Conservation (phyloP, 305 asterid species). For the Ajuga reptans region DNA sequence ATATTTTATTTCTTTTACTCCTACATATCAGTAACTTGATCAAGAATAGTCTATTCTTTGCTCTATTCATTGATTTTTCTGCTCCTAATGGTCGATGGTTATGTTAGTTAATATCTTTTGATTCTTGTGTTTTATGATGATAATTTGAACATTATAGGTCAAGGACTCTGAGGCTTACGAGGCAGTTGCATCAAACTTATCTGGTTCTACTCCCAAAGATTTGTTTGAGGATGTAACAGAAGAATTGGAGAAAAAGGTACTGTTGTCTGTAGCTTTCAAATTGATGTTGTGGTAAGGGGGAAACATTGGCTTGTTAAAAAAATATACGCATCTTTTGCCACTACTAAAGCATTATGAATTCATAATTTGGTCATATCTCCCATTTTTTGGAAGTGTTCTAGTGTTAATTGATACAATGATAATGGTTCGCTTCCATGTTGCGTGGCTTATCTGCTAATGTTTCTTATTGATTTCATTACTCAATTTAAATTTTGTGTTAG, state of each 20-base stretch:
- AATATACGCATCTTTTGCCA: not conserved
- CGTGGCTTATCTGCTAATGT: not conserved
- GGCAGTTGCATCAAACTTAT: slow-evolving; percentile 67
- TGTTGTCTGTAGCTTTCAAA: not conserved
- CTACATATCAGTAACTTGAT: not conserved
- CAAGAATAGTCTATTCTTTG: slow-evolving; percentile 4
- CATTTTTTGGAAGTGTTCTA: not conserved
- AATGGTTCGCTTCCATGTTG: not conserved
- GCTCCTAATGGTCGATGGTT: not conserved
- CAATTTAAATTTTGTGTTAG: not conserved
- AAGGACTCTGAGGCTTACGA: slow-evolving; percentile 72
- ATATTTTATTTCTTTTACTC: slow-evolving; percentile 14
- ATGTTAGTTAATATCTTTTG: not conserved
- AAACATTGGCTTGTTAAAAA: not conserved
- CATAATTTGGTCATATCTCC: not conserved
- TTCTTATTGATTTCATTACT: not conserved
- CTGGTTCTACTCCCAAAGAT: slow-evolving; percentile 92
- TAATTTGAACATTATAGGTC: slow-evolving; percentile 37
- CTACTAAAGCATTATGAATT: not conserved
- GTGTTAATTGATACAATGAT: not conserved
- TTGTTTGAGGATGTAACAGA: slow-evolving; percentile 80
- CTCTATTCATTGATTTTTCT: not conserved
- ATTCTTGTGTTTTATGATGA: slow-evolving; percentile 3
- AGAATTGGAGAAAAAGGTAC: slow-evolving; percentile 82
- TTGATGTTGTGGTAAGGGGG: not conserved